Percentiles rank a stretch among this genome's conserved stretches.
Conservation (phyloP, 345 rosid genomes). For the Eucalyptus urophylla region DNA sequence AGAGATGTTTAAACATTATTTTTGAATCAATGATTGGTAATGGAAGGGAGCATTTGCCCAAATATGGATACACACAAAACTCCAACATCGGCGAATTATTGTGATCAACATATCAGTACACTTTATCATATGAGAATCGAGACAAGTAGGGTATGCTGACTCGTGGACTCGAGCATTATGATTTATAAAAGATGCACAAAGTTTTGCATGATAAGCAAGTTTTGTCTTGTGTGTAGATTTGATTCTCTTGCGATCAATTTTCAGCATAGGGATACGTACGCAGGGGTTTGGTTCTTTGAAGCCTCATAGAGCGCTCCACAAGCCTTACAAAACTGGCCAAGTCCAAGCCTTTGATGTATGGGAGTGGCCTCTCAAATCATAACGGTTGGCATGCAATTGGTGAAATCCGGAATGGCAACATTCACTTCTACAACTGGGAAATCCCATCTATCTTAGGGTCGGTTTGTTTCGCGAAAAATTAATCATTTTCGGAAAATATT, state of each 20-base stretch:
- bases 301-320: neutral
- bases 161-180: neutral
- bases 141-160: neutral
- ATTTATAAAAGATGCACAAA: neutral
- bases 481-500: too few relatives aligned
- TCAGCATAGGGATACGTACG: neutral
- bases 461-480: too few relatives aligned
- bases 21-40: neutral
- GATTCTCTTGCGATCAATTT: neutral
- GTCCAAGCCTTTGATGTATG: neutral
- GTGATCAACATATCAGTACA: neutral
- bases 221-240: neutral
- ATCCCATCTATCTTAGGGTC: neutral
- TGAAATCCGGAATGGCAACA: neutral
- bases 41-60: neutral
- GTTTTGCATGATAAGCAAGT: neutral
- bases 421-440: neutral
- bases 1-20: neutral
- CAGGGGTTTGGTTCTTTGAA: neutral
- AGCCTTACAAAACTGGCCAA: neutral
- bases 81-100: neutral
- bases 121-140: neutral
- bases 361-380: neutral
- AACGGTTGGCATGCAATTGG: neutral
- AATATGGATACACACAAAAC: neutral